Evolutionary conservation across 2,329 filamentous ascomycete species (phyloP).

Genomic region (Triangularia verruculosa): DNA sequence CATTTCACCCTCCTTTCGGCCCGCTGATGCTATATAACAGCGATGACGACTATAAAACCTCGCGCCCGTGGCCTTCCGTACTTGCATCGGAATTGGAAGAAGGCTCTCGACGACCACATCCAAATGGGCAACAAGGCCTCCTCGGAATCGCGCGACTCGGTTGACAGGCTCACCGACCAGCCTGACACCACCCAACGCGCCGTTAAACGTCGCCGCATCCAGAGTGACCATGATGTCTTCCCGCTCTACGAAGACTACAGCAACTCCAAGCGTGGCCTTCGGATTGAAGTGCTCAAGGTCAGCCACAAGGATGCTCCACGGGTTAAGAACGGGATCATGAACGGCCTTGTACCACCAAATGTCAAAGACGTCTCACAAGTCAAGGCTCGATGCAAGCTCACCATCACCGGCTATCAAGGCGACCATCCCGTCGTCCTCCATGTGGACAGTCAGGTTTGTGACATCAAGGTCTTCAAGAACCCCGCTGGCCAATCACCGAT

Average conservation of each 20-base stretch:
- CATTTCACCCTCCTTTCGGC: not conserved
- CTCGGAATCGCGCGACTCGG: slow-evolving; percentile 36
- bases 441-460: slow-evolving; percentile 54
- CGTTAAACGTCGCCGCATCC: slow-evolving; percentile 50
- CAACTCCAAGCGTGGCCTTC: slow-evolving; percentile 40
- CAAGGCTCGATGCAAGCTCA: slow-evolving; percentile 43
- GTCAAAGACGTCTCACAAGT: slow-evolving; percentile 36
- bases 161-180: slow-evolving; percentile 23
- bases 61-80: slow-evolving; percentile 51
- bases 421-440: slow-evolving; percentile 45
- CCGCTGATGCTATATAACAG: slow-evolving; percentile 27
- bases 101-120: slow-evolving; percentile 45
- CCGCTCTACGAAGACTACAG: slow-evolving; percentile 26
- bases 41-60: slow-evolving; percentile 48
- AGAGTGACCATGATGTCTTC: slow-evolving; percentile 38
- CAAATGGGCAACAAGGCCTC: slow-evolving; percentile 45
- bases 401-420: slow-evolving; percentile 37
- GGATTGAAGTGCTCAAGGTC: slow-evolving; percentile 53
- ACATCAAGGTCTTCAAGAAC: slow-evolving; percentile 49
- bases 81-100: slow-evolving; percentile 54
- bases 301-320: slow-evolving; percentile 46
- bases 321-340: slow-evolving; percentile 37
- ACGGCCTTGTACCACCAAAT: slow-evolving; percentile 36
- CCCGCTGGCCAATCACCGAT: slow-evolving; percentile 43
- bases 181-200: slow-evolving; percentile 40